phyloP scores from a whole-genome alignment of 2,329 filamentous ascomycete genomes.

The Fusarium udum region DNA sequence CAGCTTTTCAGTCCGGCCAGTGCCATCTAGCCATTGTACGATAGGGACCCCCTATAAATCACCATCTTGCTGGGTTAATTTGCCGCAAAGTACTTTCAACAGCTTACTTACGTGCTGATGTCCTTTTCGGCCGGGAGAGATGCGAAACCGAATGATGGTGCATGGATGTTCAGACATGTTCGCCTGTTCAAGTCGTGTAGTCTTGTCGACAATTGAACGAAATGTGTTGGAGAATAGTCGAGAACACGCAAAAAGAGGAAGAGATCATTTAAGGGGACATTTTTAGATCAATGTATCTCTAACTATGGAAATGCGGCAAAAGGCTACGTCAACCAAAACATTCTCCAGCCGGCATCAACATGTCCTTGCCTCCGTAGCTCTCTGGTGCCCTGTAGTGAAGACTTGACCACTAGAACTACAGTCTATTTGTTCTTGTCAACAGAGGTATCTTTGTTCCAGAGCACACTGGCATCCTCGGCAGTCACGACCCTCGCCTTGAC shows the following conservation, averaged over 20 bases:
- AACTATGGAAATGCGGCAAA: not conserved
- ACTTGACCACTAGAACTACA: not conserved
- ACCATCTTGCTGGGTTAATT: no score
- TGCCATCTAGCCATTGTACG: no score
- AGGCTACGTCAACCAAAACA: fast-evolving
- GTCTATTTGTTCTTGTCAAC: not conserved
- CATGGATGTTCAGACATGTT: not conserved
- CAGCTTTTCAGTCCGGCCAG: no score
- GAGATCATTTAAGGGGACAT: not conserved
- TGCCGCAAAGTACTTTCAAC: no score
- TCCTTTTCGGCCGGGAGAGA: not conserved
- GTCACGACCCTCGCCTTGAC: not conserved
- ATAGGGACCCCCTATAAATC: no score
- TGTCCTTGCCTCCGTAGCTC: not conserved
- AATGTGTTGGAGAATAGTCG: not conserved
- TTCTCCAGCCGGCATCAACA: fast-evolving
- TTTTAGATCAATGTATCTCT: fast-evolving
- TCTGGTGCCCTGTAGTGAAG: not conserved
- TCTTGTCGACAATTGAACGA: not conserved
- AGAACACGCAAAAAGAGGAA: not conserved
- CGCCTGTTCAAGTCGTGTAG: not conserved
- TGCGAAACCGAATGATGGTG: not conserved
- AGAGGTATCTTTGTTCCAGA: not conserved
- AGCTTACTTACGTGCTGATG: not conserved
- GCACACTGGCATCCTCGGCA: not conserved